These are phyloP conservation scores for Trypanosoma boissoni DNA, from an alignment of 208 protist genomes.

Conservation along the genomic window DNA sequence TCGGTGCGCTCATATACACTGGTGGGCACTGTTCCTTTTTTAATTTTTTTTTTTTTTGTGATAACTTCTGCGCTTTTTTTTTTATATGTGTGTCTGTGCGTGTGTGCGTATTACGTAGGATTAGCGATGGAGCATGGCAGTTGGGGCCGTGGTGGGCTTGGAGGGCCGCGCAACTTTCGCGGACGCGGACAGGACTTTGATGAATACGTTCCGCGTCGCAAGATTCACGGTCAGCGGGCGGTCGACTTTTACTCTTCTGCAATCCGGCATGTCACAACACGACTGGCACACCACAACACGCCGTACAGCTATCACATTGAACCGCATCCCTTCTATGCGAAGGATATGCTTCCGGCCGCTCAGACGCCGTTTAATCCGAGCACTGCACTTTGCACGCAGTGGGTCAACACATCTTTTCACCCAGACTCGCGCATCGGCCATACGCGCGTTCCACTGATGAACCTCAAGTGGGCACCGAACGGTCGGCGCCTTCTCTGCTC, in stretches of 20 bases:
- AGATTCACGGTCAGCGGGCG: constrained; percentile 70
- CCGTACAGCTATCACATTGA: constrained; percentile 77
- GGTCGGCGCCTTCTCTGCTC: constrained; percentile 79
- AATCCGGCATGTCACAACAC: constrained; percentile 78
- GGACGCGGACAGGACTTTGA: constrained; percentile 60
- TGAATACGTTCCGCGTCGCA: constrained; percentile 79
- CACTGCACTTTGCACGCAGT: constrained; percentile 87
- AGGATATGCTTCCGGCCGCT: constrained; percentile 68
- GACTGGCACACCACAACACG: constrained; percentile 53
- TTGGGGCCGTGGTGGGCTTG: too few species aligned
- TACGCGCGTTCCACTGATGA: constrained; percentile 55
- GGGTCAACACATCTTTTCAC: constrained; percentile 86
- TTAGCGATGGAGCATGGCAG: constrained; percentile 9
- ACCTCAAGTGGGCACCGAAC: constrained; percentile 78
- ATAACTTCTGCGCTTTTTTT: constrained; percentile 8
- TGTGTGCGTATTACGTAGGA: background rate
- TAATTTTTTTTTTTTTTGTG: constrained; percentile 4
- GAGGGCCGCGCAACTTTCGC: constrained; percentile 25
- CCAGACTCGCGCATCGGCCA: constrained; percentile 64
- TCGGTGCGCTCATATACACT: constrained; percentile 29
- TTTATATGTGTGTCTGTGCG: background rate
- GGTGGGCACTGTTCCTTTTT: constrained; percentile 10
- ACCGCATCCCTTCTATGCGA: constrained; percentile 82
- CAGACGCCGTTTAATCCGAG: constrained; percentile 79
- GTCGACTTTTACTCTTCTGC: constrained; percentile 83